These are phyloP conservation scores for Jamesozyma hellenica DNA, from an alignment of 805 yeast genomes.

Conservation along the genomic window DNA sequence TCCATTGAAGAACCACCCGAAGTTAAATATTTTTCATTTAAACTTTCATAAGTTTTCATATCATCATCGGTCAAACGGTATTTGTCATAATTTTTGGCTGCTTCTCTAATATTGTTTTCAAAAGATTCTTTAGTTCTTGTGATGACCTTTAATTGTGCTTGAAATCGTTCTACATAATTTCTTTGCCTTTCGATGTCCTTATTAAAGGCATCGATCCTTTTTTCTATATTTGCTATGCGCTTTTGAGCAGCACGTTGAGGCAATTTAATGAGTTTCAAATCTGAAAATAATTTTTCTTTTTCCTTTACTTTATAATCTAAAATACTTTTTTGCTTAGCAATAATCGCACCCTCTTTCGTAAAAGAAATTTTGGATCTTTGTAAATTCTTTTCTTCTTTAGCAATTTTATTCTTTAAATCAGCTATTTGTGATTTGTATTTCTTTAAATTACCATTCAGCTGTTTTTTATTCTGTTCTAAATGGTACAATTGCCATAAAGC, in stretches of 20 bases:
- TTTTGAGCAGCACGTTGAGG: conserved; percentile 39
- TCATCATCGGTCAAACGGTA: conserved; percentile 40
- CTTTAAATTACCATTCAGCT: conserved; percentile 17
- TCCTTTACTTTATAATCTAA: conserved; percentile 31
- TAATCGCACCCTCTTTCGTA: conserved; percentile 37
- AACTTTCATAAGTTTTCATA: conserved; percentile 43
- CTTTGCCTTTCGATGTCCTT: conserved; percentile 47
- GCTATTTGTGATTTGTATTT: conserved; percentile 22
- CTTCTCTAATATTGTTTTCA: conserved; percentile 23
- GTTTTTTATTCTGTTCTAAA: conserved; percentile 34
- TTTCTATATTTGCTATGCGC: conserved; percentile 38
- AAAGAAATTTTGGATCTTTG: conserved; percentile 34
- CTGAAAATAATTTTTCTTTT: conserved; percentile 36
- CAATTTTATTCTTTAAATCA: conserved; percentile 28
- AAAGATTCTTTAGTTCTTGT: conserved; percentile 33
- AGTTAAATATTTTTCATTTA: conserved; percentile 48
- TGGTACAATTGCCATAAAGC: conserved; percentile 60
- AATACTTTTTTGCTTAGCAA: conserved; percentile 33
- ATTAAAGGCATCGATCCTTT: conserved; percentile 40
- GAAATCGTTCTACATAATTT: conserved; percentile 32
- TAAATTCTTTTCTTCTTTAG: conserved; percentile 31
- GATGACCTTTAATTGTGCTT: conserved; percentile 40
- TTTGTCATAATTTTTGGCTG: conserved; percentile 22
- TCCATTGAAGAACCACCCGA: conserved; percentile 50
- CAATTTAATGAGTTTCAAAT: conserved; percentile 53